These are phyloP conservation scores for Saccharomycopsis hybrid DNA, from an alignment of 1,139 yeast genomes.

Conservation along the genomic window DNA sequence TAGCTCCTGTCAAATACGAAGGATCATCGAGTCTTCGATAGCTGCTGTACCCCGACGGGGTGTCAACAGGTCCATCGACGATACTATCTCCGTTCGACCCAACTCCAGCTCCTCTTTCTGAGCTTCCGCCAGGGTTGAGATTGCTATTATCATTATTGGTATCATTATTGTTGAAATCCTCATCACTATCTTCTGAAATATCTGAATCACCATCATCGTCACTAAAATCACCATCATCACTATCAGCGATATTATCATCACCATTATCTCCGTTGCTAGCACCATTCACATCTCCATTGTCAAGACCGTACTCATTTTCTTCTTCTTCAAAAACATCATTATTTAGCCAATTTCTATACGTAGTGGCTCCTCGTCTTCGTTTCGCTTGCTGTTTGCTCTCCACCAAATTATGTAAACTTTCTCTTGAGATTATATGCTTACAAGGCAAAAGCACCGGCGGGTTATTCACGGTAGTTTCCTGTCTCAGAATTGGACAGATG, in stretches of 20 bases:
- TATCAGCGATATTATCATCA: neutral
- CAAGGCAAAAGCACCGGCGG: slow-evolving; percentile 63
- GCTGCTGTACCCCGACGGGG: too few relatives aligned
- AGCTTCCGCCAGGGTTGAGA: neutral
- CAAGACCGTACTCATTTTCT: slow-evolving; percentile 25
- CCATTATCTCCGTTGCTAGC: neutral
- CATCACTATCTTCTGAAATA: neutral
- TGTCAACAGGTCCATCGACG: too few relatives aligned
- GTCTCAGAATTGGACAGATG: slow-evolving; percentile 87
- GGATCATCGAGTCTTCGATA: too few relatives aligned
- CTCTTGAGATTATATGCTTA: slow-evolving; percentile 52
- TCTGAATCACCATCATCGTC: too few relatives aligned
- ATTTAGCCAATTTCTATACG: neutral
- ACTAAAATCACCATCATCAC: slow-evolving; percentile 1
- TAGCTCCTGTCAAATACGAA: too few relatives aligned
- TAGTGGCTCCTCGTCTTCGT: slow-evolving; percentile 5
- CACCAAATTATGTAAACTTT: slow-evolving; percentile 36
- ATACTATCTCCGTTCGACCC: too few relatives aligned
- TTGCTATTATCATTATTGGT: neutral
- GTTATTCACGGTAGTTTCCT: slow-evolving; percentile 57
- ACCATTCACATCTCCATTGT: neutral
- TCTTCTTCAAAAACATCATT: slow-evolving; percentile 20
- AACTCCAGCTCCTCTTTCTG: too few relatives aligned
- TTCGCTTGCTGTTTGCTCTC: slow-evolving; percentile 7
- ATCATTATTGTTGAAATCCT: neutral